Evolutionary conservation across 169 alveolate genomes (phyloP), one percentile per base, ranked within the genome.

Genomic region (Plasmodium fragile): DNA sequence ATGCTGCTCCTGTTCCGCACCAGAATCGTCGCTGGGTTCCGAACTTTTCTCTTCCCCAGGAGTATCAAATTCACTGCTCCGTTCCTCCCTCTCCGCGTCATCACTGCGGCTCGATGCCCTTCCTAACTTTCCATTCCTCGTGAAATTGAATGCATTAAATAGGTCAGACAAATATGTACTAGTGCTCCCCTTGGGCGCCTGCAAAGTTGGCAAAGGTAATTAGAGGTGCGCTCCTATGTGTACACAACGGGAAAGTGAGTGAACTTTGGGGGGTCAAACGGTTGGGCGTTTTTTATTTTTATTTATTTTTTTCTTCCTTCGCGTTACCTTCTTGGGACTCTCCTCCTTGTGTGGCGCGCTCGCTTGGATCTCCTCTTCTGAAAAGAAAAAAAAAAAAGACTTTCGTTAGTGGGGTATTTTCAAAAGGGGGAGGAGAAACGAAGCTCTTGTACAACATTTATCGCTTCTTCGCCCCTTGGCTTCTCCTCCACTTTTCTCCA

Each of bases 101-200:
- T 28, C 41, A 16, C 65, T 30, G 43, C 8, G 65, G 52, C 52
- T 25, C 32, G 65, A 77, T 41, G 34, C 11, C 18, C 69, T 77
- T 41, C 83, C 83, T 39, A 30, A 32, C 39, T 30, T 53, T 28
- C 22, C n/a, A 22, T 65, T 65, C 22, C 2, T 75, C 25, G 59
- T 83, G 59, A 85, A 85, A 85, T 75, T 85, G 45, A 85, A 85
- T 22, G 85, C 93, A 53, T 52, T 75, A 77, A 85, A 52, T 30
- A 85, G 41, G 65, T 75, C 82, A 11, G 93, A 39, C 28, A 85
- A 53, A 11, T 85, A 85, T 22, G 78, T 75, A 16, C 49, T 30
- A 7, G 80, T 53, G 32, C 32, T 53, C 39, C 69, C 59, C 30
- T 52, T 70, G 70, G 30, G 41, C 7, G 32, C 77, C 93, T 85